Conservation (phyloP, 129 eudicot species). For the Silybum marianum region DNA sequence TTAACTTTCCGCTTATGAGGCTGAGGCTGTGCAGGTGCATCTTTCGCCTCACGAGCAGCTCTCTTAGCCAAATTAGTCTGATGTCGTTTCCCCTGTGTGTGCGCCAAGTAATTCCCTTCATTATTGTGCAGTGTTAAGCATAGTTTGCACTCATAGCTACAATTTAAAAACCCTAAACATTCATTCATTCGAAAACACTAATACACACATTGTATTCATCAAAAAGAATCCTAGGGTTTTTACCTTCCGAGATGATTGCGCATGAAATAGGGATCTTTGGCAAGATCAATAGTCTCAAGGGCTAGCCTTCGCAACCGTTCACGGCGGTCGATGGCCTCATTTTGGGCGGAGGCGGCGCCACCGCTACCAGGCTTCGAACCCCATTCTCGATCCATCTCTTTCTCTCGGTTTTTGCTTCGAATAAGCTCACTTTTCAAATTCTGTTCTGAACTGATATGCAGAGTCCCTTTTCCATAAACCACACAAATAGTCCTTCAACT, state of each 20-base stretch:
- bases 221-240: slow-evolving; percentile 18
- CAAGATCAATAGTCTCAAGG: slow-evolving; percentile 91
- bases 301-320: slow-evolving; percentile 92
- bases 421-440: background rate
- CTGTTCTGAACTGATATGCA: background rate
- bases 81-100: slow-evolving; percentile 95
- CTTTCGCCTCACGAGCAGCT: slow-evolving; percentile 98
- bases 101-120: slow-evolving; percentile 97
- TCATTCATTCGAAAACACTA: background rate
- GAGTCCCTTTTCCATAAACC: background rate
- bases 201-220: background rate
- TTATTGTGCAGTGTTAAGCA: slow-evolving; percentile 91
- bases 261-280: slow-evolving; percentile 98
- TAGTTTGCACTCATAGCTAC: slow-evolving; percentile 87
- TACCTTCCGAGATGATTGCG: slow-evolving; percentile 99
- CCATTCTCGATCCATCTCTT: slow-evolving; percentile 94
- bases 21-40: slow-evolving; percentile 93
- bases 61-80: slow-evolving; percentile 97
- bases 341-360: slow-evolving; percentile 98
- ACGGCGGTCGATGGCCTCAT: slow-evolving; percentile 98
- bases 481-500: background rate
- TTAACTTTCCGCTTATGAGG: slow-evolving; percentile 82
- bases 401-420: background rate
- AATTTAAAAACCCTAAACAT: background rate
- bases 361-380: slow-evolving; percentile 99